phyloP scores from a whole-genome alignment of 2,329 filamentous ascomycete species.

The Cladosporium cucumerinum region DNA sequence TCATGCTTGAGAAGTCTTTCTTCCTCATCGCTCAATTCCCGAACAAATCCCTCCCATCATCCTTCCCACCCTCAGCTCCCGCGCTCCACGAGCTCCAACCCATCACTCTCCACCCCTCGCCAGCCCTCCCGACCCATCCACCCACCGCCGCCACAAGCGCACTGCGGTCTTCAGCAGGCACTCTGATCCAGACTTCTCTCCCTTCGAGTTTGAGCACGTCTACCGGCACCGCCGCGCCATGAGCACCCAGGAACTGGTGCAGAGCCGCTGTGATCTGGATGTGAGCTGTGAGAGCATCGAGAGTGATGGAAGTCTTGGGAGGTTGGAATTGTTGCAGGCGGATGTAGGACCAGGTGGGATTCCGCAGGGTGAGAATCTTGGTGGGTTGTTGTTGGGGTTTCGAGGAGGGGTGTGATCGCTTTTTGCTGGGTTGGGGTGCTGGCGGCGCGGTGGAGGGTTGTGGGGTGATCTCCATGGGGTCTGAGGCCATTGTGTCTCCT shows the following conservation, averaged over 20 bases:
- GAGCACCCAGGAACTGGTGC: conserved; percentile 65
- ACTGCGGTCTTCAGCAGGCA: conserved; percentile 59
- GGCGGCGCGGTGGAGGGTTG: background rate
- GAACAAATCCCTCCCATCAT: conserved; percentile 47
- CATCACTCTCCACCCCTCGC: conserved; percentile 49
- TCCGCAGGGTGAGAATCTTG: conserved; percentile 36
- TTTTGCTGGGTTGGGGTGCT: background rate
- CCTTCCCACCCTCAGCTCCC: conserved; percentile 48
- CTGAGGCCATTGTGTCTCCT: background rate
- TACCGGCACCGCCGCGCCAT: conserved; percentile 63
- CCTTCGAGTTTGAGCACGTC: conserved; percentile 65
- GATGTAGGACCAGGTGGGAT: conserved; percentile 41
- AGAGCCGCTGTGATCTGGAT: conserved; percentile 63
- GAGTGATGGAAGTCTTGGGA: background rate
- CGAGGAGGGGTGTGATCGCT: background rate
- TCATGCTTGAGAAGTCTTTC: background rate
- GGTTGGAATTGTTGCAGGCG: conserved; percentile 37
- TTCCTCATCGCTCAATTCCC: conserved; percentile 40
- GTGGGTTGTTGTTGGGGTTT: background rate
- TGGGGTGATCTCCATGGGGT: background rate
- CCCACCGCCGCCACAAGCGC: conserved; percentile 63
- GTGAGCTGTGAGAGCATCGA: conserved; percentile 63
- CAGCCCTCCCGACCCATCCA: conserved; percentile 56
- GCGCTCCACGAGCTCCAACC: conserved; percentile 65
- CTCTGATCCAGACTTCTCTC: conserved; percentile 59